Conservation (phyloP, 2,329 filamentous ascomycete species). For the Aspergillus ustus region DNA sequence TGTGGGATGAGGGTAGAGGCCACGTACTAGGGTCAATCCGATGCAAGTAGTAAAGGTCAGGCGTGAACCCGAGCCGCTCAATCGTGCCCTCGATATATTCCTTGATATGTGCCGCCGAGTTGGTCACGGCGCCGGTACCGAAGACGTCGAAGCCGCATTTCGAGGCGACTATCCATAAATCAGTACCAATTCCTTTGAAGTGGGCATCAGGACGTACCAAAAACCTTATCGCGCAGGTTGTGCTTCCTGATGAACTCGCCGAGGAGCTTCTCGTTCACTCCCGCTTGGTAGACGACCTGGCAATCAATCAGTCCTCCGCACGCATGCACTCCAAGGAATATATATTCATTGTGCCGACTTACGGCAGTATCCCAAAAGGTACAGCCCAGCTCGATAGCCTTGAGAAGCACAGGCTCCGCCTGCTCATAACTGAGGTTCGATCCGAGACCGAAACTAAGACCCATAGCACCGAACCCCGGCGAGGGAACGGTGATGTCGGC, state of each 20-base stretch:
- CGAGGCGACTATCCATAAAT: slow-evolving; percentile 47
- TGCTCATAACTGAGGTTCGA: slow-evolving; percentile 49
- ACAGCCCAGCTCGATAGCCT: slow-evolving; percentile 54
- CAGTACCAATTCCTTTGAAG: background rate
- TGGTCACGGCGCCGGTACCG: slow-evolving; percentile 45
- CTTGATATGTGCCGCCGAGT: slow-evolving; percentile 53
- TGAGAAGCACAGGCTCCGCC: slow-evolving; percentile 55
- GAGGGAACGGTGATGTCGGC: slow-evolving; percentile 43
- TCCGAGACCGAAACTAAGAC: slow-evolving; percentile 51
- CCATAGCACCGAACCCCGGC: slow-evolving; percentile 58
- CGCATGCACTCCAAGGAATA: background rate
- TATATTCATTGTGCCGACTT: slow-evolving; percentile 19
- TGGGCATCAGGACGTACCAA: background rate
- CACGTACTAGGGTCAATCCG: slow-evolving; percentile 51
- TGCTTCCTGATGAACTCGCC: slow-evolving; percentile 58
- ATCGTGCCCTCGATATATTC: slow-evolving; percentile 56
- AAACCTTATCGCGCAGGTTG: slow-evolving; percentile 54
- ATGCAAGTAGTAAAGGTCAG: slow-evolving; percentile 53
- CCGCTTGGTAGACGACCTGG: slow-evolving; percentile 52
- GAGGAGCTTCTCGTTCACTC: slow-evolving; percentile 56
- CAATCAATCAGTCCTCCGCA: background rate
- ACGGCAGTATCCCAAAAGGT: slow-evolving; percentile 55
- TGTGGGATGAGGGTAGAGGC: background rate
- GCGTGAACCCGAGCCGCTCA: slow-evolving; percentile 53
- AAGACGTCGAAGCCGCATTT: slow-evolving; percentile 53